Evolutionary conservation across 768 basidiomycete genomes (phyloP).

Genomic region (Trametes elegans): DNA sequence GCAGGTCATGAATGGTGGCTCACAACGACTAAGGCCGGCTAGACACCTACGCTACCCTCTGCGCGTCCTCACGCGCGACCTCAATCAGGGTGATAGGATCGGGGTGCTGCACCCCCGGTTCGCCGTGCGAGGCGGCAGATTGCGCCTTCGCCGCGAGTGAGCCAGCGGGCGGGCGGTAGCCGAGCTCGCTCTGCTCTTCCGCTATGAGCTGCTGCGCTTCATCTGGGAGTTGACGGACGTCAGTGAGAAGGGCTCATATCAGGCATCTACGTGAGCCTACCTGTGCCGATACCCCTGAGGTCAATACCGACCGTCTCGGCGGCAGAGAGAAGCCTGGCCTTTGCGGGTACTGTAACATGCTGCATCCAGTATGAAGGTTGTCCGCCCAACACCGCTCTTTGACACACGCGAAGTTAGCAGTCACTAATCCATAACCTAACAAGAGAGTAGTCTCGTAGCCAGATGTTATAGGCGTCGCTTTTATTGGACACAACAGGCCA

Average conservation of each 20-base stretch:
- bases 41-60: conserved; percentile 17
- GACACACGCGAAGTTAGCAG: neutral
- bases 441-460: too few relatives aligned
- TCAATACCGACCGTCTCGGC: conserved; percentile 26
- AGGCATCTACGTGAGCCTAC: conserved; percentile 4
- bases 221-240: neutral
- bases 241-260: neutral
- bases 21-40: neutral
- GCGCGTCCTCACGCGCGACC: conserved; percentile 25
- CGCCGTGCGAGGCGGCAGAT: conserved; percentile 26
- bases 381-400: neutral
- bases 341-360: neutral
- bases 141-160: conserved; percentile 28
- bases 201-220: conserved; percentile 20
- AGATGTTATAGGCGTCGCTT: too few relatives aligned
- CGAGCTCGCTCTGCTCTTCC: conserved; percentile 27
- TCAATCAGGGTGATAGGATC: conserved; percentile 18
- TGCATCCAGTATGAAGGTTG: conserved; percentile 12
- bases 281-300: conserved; percentile 20
- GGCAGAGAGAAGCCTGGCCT: conserved; percentile 9
- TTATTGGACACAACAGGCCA: too few relatives aligned
- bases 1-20: conserved; percentile 5
- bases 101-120: conserved; percentile 3
- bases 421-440: neutral
- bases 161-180: conserved; percentile 26